Evolutionary conservation across 139 green algal genomes (phyloP).

Genomic region (Picochlorum costavermella): DNA sequence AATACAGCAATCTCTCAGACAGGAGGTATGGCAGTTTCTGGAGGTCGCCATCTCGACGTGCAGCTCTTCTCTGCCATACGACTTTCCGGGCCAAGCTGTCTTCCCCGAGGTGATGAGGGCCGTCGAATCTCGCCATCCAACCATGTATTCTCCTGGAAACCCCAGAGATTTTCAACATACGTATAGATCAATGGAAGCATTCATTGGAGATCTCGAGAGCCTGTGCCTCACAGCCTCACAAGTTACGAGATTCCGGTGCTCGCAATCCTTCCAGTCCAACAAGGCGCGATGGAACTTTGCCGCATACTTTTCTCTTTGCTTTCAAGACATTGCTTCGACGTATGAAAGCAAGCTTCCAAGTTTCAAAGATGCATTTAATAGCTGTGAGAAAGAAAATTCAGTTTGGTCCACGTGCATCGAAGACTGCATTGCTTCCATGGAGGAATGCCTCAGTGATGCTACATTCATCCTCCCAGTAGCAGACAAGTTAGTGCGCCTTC

Average conservation of each 20-base stretch:
- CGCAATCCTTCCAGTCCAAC: slow-evolving; percentile 46
- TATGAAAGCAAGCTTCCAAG: slow-evolving; percentile 37
- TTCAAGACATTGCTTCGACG: slow-evolving; percentile 57
- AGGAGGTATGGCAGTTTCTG: slow-evolving; percentile 26
- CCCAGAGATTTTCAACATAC: slow-evolving; percentile 75
- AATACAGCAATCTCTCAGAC: slow-evolving; percentile 7
- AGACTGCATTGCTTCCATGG: slow-evolving; percentile 15
- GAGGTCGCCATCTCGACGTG: slow-evolving; percentile 39
- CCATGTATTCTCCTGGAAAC: slow-evolving; percentile 75
- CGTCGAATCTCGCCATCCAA: slow-evolving; percentile 39
- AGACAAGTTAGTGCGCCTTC: slow-evolving; percentile 73
- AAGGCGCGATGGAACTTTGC: slow-evolving; percentile 78
- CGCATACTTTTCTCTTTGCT: slow-evolving; percentile 86
- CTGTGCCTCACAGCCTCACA: slow-evolving; percentile 18
- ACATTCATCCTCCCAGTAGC: slow-evolving; percentile 64
- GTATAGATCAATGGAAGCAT: slow-evolving; percentile 52
- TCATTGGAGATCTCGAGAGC: slow-evolving; percentile 45
- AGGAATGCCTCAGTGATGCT: slow-evolving; percentile 18
- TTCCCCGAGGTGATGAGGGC: slow-evolving; percentile 64
- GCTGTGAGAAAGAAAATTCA: background rate
- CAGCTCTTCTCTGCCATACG: slow-evolving; percentile 29
- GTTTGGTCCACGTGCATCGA: too few species aligned
- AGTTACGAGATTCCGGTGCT: slow-evolving; percentile 47
- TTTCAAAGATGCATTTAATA: slow-evolving; percentile 1
- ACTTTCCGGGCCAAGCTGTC: slow-evolving; percentile 70